Evolutionary conservation across 768 basidiomycete genomes (phyloP).

Genomic region (Panellus pusillus): DNA sequence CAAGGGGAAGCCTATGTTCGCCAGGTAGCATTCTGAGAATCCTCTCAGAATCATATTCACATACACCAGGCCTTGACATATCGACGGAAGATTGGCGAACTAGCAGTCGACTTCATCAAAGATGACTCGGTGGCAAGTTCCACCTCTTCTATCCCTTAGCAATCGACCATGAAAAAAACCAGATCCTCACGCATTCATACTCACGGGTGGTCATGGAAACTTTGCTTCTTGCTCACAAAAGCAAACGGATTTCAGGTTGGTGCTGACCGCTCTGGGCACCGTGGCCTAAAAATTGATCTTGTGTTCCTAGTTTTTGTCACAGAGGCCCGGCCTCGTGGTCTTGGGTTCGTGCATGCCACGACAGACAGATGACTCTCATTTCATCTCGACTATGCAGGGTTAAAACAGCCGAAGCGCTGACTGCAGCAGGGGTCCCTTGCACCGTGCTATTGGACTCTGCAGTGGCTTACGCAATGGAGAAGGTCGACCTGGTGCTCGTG

Average conservation of each 20-base stretch:
- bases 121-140: constrained; percentile 83
- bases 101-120: constrained; percentile 90
- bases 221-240: constrained; percentile 85
- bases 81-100: constrained; percentile 84
- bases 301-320: constrained; percentile 81
- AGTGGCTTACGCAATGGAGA: constrained; percentile 96
- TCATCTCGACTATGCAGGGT: constrained; percentile 50
- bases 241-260: constrained; percentile 75
- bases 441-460: constrained; percentile 95
- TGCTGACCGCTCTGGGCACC: constrained; percentile 13
- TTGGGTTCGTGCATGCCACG: constrained; percentile 59
- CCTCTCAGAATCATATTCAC: too few relatives aligned
- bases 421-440: constrained; percentile 89
- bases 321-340: constrained; percentile 87
- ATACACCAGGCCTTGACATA: constrained; percentile 67
- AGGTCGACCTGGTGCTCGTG: constrained; percentile 92
- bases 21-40: constrained; percentile 7
- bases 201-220: constrained; percentile 95
- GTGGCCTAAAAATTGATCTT: constrained; percentile 20
- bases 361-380: not conserved
- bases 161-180: constrained; percentile 17
- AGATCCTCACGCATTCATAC: constrained; percentile 98
- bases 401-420: constrained; percentile 86
- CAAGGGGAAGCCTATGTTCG: constrained; percentile 74
- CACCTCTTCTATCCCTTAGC: constrained; percentile 12